These are phyloP conservation scores for Pythium utonaiense DNA, from an alignment of 352 stramenopile genomes.

Conservation along the genomic window DNA sequence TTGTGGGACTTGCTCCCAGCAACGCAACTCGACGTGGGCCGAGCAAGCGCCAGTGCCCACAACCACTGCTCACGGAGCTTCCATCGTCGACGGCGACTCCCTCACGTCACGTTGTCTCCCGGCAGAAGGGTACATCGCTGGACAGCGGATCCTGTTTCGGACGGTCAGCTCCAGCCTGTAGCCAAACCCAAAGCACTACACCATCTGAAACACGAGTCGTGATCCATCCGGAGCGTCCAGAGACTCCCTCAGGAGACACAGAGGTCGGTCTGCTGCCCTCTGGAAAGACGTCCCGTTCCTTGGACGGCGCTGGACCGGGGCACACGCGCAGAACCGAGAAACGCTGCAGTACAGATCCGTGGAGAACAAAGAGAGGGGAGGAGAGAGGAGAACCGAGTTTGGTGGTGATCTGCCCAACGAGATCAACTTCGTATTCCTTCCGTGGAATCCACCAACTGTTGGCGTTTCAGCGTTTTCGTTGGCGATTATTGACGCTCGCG, in stretches of 20 bases:
- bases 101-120: neutral
- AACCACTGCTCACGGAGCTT: too few species aligned
- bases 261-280: neutral
- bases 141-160: too few species aligned
- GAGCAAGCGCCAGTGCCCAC: too few species aligned
- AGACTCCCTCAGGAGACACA: neutral
- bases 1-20: too few species aligned
- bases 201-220: neutral
- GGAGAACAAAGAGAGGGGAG: too few species aligned
- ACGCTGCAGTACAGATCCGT: neutral
- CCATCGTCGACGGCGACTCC: too few species aligned
- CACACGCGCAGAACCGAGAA: neutral
- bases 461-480: neutral
- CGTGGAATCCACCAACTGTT: constrained; percentile 1
- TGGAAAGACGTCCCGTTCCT: too few species aligned
- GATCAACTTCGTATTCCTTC: neutral
- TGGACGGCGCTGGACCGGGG: neutral
- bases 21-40: too few species aligned
- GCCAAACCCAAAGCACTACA: neutral
- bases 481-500: neutral
- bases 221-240: neutral
- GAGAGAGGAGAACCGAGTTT: neutral
- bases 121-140: neutral
- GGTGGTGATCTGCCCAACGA: neutral
- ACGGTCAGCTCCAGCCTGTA: too few species aligned